A percentile compares a stretch with the other conserved stretches of the same genome.
Conservation (phyloP, 805 yeast genomes). For the Peterozyma toletana region DNA sequence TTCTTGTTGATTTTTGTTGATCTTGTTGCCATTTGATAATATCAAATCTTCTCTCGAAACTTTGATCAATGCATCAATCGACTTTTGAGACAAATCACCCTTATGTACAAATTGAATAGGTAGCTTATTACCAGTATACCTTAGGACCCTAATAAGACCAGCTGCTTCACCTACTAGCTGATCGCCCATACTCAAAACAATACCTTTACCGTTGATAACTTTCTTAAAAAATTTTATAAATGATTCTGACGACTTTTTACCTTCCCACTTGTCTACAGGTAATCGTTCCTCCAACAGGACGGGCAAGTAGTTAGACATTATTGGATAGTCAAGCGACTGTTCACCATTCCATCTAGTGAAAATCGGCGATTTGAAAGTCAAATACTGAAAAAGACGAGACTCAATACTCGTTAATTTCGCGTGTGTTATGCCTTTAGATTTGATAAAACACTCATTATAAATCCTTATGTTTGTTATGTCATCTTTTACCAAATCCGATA, state of each 20-base stretch:
- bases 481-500: neutral
- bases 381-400: constrained; percentile 22
- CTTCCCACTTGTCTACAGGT: neutral
- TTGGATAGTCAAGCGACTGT: neutral
- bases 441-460: constrained; percentile 1
- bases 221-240: constrained; percentile 21
- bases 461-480: neutral
- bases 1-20: constrained; percentile 18
- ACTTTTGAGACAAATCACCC: constrained; percentile 27
- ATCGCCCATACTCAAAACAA: constrained; percentile 47
- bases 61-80: constrained; percentile 25
- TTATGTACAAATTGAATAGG: constrained; percentile 44
- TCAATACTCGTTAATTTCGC: constrained; percentile 12
- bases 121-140: constrained; percentile 39
- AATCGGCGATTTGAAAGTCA: constrained; percentile 19
- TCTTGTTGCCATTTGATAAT: constrained; percentile 9
- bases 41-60: constrained; percentile 23
- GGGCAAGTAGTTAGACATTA: neutral
- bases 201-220: constrained; percentile 38
- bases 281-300: neutral
- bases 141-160: constrained; percentile 38
- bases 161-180: constrained; percentile 36
- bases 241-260: constrained; percentile 11
- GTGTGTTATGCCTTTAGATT: neutral
- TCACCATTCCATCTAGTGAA: constrained; percentile 8